Evolutionary conservation across 2,329 filamentous ascomycete species (phyloP).

Genomic region (Thelonectria rubi): DNA sequence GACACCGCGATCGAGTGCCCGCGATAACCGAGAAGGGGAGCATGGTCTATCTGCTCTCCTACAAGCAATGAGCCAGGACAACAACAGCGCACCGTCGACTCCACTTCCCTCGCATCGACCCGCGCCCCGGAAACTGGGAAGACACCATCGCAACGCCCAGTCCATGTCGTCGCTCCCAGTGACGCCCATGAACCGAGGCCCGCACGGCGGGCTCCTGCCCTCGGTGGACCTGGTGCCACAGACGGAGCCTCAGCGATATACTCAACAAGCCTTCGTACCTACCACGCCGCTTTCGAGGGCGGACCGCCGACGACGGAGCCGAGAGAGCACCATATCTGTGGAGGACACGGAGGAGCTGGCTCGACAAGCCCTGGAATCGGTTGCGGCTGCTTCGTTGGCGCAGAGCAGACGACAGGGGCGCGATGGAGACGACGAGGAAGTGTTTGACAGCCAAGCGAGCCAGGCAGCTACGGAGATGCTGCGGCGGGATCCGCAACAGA

Average conservation of each 20-base stretch:
- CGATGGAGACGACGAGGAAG: conserved; percentile 55
- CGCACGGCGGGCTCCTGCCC: conserved; percentile 65
- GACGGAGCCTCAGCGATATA: conserved; percentile 63
- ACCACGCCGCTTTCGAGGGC: conserved; percentile 55
- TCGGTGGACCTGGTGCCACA: conserved; percentile 70
- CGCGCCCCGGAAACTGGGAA: conserved; percentile 60
- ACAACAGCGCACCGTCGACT: conserved; percentile 77
- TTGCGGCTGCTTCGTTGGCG: conserved; percentile 55
- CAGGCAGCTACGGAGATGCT: conserved; percentile 80
- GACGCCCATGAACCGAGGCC: conserved; percentile 70
- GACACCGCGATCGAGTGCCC: conserved; percentile 55
- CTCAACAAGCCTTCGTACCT: conserved; percentile 52
- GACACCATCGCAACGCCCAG: conserved; percentile 79
- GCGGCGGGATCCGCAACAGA: conserved; percentile 65
- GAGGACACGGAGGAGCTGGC: conserved; percentile 67
- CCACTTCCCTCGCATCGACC: conserved; percentile 61
- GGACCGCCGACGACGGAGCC: conserved; percentile 70
- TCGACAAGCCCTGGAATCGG: conserved; percentile 62
- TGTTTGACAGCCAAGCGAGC: conserved; percentile 79
- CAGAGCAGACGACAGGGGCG: conserved; percentile 41
- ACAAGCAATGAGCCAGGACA: conserved; percentile 79
- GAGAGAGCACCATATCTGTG: conserved; percentile 86
- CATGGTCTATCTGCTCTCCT: conserved; percentile 81
- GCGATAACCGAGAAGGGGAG: conserved; percentile 60
- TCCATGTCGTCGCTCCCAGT: conserved; percentile 86